These are phyloP conservation scores for Colletotrichum sp. DNA, from an alignment of 2,329 filamentous ascomycete species.

Conservation along the genomic window DNA sequence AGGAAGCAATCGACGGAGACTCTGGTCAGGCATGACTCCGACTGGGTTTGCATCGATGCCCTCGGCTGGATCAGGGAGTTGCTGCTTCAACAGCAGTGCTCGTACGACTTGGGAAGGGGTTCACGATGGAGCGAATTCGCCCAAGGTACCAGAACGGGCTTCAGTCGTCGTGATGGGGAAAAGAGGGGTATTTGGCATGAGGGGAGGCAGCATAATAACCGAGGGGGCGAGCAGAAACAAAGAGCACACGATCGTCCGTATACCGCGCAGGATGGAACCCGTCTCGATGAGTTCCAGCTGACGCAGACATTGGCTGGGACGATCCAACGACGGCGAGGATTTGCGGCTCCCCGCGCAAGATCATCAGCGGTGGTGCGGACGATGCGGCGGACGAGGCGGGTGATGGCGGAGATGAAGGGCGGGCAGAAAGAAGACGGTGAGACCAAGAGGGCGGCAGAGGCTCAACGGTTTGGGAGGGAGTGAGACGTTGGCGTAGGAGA, in stretches of 20 bases:
- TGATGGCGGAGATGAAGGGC: background rate
- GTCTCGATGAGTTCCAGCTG: background rate
- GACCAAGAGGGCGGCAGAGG: background rate
- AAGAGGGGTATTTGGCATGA: slow-evolving; percentile 7
- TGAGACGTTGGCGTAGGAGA: background rate
- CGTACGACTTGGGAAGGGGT: background rate
- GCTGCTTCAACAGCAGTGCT: background rate
- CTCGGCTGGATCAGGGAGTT: background rate
- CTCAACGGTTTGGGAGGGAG: background rate
- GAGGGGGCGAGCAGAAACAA: background rate
- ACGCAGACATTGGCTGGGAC: background rate
- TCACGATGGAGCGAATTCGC: background rate
- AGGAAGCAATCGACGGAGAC: slow-evolving; percentile 7
- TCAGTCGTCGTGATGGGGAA: background rate
- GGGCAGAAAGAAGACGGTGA: background rate
- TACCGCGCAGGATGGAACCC: background rate
- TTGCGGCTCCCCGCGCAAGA: background rate
- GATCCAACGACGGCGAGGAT: background rate
- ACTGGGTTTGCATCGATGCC: background rate
- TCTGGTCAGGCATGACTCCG: slow-evolving; percentile 2
- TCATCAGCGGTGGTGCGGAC: background rate
- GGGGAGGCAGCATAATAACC: slow-evolving; percentile 10
- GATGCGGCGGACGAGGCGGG: background rate
- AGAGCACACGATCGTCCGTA: background rate
- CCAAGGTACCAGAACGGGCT: background rate